Evolutionary conservation across 225 moss, liverwort and hornwort species (phyloP).

Genomic region (Neckera pumila): DNA sequence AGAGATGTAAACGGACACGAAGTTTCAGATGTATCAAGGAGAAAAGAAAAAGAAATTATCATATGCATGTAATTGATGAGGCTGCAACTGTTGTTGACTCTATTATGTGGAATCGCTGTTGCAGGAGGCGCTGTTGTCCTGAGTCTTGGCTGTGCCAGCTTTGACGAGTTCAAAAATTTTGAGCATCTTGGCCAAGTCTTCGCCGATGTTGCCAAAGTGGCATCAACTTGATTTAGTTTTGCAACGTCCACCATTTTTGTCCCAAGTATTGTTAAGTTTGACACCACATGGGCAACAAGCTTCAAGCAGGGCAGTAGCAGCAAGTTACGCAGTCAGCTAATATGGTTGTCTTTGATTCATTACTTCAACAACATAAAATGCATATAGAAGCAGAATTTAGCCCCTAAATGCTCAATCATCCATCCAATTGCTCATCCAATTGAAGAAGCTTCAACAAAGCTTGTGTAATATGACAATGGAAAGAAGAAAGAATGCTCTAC

Average conservation of each 20-base stretch:
- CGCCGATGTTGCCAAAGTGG: conserved; percentile 52
- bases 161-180: conserved; percentile 85
- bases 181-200: conserved; percentile 93
- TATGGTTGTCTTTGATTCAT: neutral
- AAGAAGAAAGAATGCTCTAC: neutral
- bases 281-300: neutral
- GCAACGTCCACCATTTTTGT: neutral
- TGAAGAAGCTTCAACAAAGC: neutral
- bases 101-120: neutral
- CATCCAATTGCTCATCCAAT: neutral
- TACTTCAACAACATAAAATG: neutral
- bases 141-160: conserved; percentile 90
- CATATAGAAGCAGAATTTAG: neutral
- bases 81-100: neutral
- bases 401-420: neutral
- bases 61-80: neutral
- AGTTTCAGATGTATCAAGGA: neutral
- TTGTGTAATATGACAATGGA: neutral
- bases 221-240: conserved; percentile 2
- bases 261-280: neutral
- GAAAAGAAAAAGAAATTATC: neutral
- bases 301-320: neutral
- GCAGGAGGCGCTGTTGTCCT: conserved; percentile 80
- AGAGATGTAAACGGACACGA: neutral
- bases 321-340: neutral